Percentiles rank a stretch among this genome's conserved stretches.
Evolutionary conservation across 192 early-diverging fungal genomes (phyloP).

Genomic region (Pilaira anomala): DNA sequence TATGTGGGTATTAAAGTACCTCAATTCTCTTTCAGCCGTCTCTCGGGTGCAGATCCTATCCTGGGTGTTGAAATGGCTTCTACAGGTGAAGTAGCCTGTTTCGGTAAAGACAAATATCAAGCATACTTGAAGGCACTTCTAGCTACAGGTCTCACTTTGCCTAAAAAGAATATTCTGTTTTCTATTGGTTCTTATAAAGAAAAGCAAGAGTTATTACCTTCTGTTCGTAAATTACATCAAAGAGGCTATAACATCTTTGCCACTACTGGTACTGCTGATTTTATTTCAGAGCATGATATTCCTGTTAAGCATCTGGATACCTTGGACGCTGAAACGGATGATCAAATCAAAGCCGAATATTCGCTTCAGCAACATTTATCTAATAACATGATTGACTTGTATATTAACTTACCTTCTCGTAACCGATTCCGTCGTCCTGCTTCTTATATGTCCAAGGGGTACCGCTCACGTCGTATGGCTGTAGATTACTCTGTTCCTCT

Average conservation of each 20-base stretch:
- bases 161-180: conserved; percentile 93
- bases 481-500: conserved; percentile 95
- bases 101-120: conserved; percentile 96
- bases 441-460: conserved; percentile 91
- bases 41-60: conserved; percentile 95
- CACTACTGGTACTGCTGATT: conserved; percentile 95
- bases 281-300: conserved; percentile 91
- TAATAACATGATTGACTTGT: conserved; percentile 96
- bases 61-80: conserved; percentile 99
- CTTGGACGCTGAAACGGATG: conserved; percentile 52
- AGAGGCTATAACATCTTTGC: conserved; percentile 93
- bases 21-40: conserved; percentile 95
- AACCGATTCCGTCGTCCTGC: conserved; percentile 96
- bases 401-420: conserved; percentile 98
- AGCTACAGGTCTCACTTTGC: conserved; percentile 88
- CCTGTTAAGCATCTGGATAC: conserved; percentile 89
- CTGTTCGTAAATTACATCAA: conserved; percentile 77
- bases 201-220: conserved; percentile 93
- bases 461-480: conserved; percentile 94
- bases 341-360: conserved; percentile 78
- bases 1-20: conserved; percentile 97
- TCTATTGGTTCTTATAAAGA: conserved; percentile 99
- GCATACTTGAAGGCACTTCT: conserved; percentile 95
- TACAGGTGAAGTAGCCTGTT: conserved; percentile 98
- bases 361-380: conserved; percentile 91